Conservation (phyloP, 306 rosid genomes). For the Inga laurina region DNA sequence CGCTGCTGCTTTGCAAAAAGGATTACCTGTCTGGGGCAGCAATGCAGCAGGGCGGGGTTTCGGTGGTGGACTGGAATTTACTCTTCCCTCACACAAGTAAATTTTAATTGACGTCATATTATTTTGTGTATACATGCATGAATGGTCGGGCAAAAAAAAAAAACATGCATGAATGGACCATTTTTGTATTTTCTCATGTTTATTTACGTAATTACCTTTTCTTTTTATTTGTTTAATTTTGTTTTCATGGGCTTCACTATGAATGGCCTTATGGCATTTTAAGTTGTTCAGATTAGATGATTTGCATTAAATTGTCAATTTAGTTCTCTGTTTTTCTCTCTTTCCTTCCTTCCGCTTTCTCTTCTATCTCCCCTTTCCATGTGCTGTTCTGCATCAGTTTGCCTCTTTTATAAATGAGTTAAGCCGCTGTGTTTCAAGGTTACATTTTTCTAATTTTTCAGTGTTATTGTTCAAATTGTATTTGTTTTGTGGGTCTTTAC, state of each 20-base stretch:
- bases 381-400: background rate
- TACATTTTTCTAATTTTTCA: background rate
- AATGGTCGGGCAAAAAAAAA: background rate
- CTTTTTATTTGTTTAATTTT: background rate
- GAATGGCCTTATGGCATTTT: background rate
- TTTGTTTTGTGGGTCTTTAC: background rate
- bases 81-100: constrained; percentile 99
- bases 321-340: background rate
- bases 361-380: background rate
- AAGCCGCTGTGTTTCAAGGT: background rate
- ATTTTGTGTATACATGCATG: constrained; percentile 14
- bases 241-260: background rate
- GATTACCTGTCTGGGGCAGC: constrained; percentile 78
- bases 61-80: constrained; percentile 91
- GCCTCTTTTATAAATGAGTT: background rate
- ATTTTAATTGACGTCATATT: constrained; percentile 21
- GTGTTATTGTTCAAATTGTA: background rate
- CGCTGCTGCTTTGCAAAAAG: constrained; percentile 63
- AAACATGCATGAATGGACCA: constrained; percentile 4
- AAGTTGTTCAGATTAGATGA: background rate
- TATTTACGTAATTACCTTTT: background rate
- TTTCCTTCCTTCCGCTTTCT: background rate
- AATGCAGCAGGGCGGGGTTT: constrained; percentile 80
- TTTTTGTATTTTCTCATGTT: background rate
- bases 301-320: background rate